phyloP scores from a whole-genome alignment of 106 monocot species.

The Phalaenopsis equestris region DNA sequence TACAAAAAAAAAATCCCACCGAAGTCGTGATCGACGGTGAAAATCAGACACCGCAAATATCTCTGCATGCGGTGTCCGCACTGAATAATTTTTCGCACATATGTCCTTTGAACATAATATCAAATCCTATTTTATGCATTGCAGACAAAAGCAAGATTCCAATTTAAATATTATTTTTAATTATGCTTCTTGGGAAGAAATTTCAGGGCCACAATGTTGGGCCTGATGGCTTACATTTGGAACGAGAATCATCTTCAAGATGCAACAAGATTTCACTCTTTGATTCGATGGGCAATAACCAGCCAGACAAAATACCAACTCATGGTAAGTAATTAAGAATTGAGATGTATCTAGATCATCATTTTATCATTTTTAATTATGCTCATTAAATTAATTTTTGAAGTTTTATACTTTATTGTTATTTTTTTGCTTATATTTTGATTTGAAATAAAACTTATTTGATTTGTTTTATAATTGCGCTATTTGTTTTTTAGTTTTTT shows the following conservation, averaged over 20 bases:
- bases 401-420: not conserved
- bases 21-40: no score
- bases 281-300: not conserved
- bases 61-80: no score
- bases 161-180: not conserved
- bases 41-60: no score
- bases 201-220: not conserved
- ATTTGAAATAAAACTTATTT: no score
- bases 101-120: no score
- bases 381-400: not conserved
- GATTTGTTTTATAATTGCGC: no score
- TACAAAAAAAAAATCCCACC: no score
- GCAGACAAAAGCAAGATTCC: no score
- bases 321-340: slow-evolving; percentile 1
- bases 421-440: no score
- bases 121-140: no score
- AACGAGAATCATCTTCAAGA: not conserved
- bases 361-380: not conserved
- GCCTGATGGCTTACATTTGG: not conserved
- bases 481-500: no score
- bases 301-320: not conserved
- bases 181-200: not conserved
- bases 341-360: not conserved
- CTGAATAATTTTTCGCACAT: no score
- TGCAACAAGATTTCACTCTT: not conserved